Percentiles rank a stretch among this genome's conserved stretches.
These are phyloP conservation scores for Metarhizium rileyi DNA, from an alignment of 2,329 filamentous ascomycete species.

Conservation along the genomic window DNA sequence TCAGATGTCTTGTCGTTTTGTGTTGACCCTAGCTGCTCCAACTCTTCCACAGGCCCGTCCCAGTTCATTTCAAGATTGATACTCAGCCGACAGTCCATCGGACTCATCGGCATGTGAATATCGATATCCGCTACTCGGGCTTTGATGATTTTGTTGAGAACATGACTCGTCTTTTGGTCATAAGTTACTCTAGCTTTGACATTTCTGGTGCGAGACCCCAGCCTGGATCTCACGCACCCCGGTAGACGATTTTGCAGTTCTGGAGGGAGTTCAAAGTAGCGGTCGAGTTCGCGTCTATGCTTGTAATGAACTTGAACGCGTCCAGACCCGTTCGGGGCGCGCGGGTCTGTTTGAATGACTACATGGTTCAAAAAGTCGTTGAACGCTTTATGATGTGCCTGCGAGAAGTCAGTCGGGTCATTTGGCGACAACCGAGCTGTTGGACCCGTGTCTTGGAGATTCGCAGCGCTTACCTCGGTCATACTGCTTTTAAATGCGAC, in stretches of 20 bases:
- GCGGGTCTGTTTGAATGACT: conserved; percentile 48
- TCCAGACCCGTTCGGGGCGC: conserved; percentile 34
- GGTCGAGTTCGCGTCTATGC: conserved; percentile 74
- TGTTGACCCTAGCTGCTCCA: conserved; percentile 31
- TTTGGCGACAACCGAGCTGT: not conserved
- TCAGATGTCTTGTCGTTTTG: conserved; percentile 39
- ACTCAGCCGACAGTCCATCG: conserved; percentile 86
- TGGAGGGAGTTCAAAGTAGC: conserved; percentile 67
- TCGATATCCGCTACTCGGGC: conserved; percentile 81
- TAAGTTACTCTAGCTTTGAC: conserved; percentile 54
- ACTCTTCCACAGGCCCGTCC: conserved; percentile 54
- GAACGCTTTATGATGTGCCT: conserved; percentile 72
- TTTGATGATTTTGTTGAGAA: conserved; percentile 84
- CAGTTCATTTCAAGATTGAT: conserved; percentile 91
- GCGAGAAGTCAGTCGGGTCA: conserved; percentile 10
- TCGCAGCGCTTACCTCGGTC: conserved; percentile 58
- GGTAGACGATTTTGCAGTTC: conserved; percentile 52
- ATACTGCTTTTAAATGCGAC: conserved; percentile 78
- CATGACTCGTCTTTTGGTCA: conserved; percentile 59
- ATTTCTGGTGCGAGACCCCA: conserved; percentile 37
- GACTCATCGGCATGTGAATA: conserved; percentile 64
- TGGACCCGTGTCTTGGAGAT: not conserved
- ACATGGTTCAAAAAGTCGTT: conserved; percentile 76
- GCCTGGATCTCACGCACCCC: conserved; percentile 49
- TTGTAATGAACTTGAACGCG: conserved; percentile 65